Conservation (phyloP, 2,329 filamentous ascomycete species). For the Ascocoryne sarcoides region DNA sequence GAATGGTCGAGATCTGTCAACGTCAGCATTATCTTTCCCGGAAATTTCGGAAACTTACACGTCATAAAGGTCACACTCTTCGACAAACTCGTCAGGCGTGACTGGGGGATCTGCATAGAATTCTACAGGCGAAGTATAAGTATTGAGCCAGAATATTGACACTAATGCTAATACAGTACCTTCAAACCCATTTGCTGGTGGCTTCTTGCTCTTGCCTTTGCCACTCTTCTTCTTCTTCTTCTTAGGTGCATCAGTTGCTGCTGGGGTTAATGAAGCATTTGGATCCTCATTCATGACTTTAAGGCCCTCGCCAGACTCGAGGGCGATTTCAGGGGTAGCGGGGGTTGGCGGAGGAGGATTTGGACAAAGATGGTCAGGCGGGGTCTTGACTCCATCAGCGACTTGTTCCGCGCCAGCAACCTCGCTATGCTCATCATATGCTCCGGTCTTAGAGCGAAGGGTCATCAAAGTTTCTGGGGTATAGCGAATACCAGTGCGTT, state of each 20-base stretch:
- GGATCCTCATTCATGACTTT: not conserved
- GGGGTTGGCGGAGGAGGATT: slow-evolving; percentile 16
- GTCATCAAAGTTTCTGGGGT: slow-evolving; percentile 15
- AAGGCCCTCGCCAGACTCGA: too few species aligned
- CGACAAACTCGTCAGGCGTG: slow-evolving; percentile 55
- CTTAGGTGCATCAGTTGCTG: slow-evolving; percentile 16
- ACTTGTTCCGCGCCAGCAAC: slow-evolving; percentile 4
- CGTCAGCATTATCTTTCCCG: slow-evolving; percentile 17
- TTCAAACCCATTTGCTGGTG: slow-evolving; percentile 58
- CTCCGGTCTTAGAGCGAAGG: slow-evolving; percentile 8
- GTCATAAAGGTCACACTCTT: slow-evolving; percentile 63
- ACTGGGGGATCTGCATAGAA: slow-evolving; percentile 74
- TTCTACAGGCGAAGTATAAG: slow-evolving; percentile 35
- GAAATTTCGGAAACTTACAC: slow-evolving; percentile 36
- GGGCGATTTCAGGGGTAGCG: too few species aligned
- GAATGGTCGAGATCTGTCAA: slow-evolving; percentile 41
- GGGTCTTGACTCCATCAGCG: slow-evolving; percentile 11
- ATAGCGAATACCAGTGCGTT: slow-evolving; percentile 9
- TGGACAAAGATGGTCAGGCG: slow-evolving; percentile 6
- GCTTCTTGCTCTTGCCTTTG: slow-evolving; percentile 26
- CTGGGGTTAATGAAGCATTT: slow-evolving; percentile 2
- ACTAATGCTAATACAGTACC: slow-evolving; percentile 31
- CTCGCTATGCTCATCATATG: slow-evolving; percentile 11
- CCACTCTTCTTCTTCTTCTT: slow-evolving; percentile 37
- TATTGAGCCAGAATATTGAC: slow-evolving; percentile 4